phyloP scores from a whole-genome alignment of 2,329 filamentous ascomycete genomes.

The Fusarium falciforme region DNA sequence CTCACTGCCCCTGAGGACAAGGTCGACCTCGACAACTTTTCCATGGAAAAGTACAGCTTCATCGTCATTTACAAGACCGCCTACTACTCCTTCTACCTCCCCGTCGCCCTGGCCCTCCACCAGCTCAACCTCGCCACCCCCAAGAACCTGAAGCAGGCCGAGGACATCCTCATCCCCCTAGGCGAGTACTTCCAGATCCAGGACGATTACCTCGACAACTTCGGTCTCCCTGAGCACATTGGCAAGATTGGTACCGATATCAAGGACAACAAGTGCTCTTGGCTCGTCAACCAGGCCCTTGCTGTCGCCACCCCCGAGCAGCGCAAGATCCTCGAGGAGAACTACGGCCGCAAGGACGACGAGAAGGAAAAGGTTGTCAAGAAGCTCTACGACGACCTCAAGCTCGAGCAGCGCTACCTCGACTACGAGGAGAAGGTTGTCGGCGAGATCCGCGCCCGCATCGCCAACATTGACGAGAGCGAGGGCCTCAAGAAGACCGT shows the following conservation, averaged over 20 bases:
- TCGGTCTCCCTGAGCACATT: constrained; percentile 89
- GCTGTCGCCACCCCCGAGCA: constrained; percentile 84
- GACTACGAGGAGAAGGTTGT: constrained; percentile 92
- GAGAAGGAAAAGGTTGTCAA: constrained; percentile 87
- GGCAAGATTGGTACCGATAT: constrained; percentile 99
- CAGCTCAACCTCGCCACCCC: constrained; percentile 86
- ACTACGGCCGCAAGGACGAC: constrained; percentile 94
- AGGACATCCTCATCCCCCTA: constrained; percentile 94
- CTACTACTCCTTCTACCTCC: constrained; percentile 99
- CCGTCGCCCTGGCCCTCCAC: constrained; percentile 89
- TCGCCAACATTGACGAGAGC: constrained; percentile 84
- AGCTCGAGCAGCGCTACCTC: constrained; percentile 84
- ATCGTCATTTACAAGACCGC: constrained; percentile 99
- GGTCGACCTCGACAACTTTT: constrained; percentile 95
- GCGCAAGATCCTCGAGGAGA: constrained; percentile 86
- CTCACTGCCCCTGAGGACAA: constrained; percentile 95
- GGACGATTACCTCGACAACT: constrained; percentile 99
- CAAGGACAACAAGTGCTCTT: constrained; percentile 99
- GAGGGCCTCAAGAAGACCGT: constrained; percentile 90
- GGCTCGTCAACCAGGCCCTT: constrained; percentile 96
- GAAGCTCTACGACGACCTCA: constrained; percentile 86
- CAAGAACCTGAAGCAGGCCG: constrained; percentile 87
- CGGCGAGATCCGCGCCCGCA: constrained; percentile 79
- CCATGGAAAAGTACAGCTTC: constrained; percentile 93
- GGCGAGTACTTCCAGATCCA: constrained; percentile 99